phyloP scores from a whole-genome alignment of 2,329 filamentous ascomycete genomes.

The Monilinia fructigena region DNA sequence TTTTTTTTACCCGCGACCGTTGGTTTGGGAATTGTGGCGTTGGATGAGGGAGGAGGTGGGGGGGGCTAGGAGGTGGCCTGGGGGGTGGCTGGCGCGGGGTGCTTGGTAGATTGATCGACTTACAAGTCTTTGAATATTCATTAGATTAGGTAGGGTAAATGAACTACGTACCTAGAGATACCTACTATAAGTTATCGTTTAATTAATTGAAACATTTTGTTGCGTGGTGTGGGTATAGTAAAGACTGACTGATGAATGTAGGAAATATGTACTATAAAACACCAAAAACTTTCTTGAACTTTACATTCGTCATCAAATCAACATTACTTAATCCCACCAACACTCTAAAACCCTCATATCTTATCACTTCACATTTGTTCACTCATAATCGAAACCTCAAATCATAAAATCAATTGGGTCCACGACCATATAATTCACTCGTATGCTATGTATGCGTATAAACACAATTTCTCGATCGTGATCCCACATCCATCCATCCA shows the following conservation, averaged over 20 bases:
- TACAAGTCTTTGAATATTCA: too few species aligned
- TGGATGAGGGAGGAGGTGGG: conserved; percentile 66
- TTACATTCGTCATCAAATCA: too few species aligned
- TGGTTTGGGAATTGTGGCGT: conserved; percentile 58
- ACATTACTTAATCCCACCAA: neutral
- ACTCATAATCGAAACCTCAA: neutral
- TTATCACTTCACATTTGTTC: neutral
- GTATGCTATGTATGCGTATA: conserved; percentile 18
- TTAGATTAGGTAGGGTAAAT: too few species aligned
- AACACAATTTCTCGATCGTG: conserved; percentile 14
- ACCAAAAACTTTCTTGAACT: too few species aligned
- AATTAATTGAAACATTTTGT: too few species aligned
- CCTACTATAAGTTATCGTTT: too few species aligned
- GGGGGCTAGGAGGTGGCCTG: conserved; percentile 57
- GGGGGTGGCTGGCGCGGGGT: conserved; percentile 54
- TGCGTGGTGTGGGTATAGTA: too few species aligned
- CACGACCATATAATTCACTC: conserved; percentile 13
- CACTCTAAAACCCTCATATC: too few species aligned
- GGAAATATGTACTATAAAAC: too few species aligned
- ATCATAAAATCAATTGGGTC: neutral
- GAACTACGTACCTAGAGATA: too few species aligned
- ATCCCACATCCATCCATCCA: conserved; percentile 5
- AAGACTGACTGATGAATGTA: too few species aligned
- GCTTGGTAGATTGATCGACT: conserved; percentile 54
- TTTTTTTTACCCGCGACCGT: conserved; percentile 75